A percentile compares a stretch with the other conserved stretches of the same genome.
Evolutionary conservation across 106 monocot genomes (phyloP).

Genomic region (Dendrobium officinale): DNA sequence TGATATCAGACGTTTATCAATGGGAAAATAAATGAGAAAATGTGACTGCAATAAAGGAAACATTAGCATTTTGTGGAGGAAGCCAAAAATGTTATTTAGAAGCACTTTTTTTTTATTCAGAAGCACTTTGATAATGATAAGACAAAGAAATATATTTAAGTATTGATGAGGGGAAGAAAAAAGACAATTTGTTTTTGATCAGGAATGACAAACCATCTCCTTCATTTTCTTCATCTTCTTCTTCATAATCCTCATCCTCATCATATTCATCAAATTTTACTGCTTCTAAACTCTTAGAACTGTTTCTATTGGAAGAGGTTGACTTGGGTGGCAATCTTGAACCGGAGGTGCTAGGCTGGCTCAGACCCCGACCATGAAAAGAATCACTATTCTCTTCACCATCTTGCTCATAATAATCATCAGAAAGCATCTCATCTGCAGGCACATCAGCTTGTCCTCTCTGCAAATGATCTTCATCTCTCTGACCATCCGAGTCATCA

Average conservation of each 20-base stretch:
- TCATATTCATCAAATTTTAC: conserved; percentile 49
- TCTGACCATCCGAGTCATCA: conserved; percentile 37
- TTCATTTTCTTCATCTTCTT: conserved; percentile 59
- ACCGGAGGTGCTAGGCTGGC: conserved; percentile 38
- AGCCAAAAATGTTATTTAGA: background rate
- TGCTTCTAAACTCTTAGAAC: conserved; percentile 30
- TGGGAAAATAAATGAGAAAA: background rate
- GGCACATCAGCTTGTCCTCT: conserved; percentile 60
- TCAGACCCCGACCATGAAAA: conserved; percentile 40
- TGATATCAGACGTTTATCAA: background rate
- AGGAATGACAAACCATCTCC: conserved; percentile 27
- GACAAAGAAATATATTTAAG: background rate
- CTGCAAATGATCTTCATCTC: conserved; percentile 27
- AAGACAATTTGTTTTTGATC: too few species aligned
- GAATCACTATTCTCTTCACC: conserved; percentile 83
- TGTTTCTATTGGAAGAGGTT: conserved; percentile 28
- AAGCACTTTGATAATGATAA: background rate
- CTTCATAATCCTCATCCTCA: conserved; percentile 66
- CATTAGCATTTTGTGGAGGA: background rate
- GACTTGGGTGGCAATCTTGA: conserved; percentile 38
- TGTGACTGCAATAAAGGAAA: background rate
- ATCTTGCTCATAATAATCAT: conserved; percentile 99
- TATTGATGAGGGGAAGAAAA: too few species aligned
- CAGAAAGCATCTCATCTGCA: conserved; percentile 96
- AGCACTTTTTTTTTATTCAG: background rate